Percentiles rank a stretch among this genome's conserved stretches.
Conservation (phyloP, 2,329 filamentous ascomycete species). For the Ophiostoma ips region DNA sequence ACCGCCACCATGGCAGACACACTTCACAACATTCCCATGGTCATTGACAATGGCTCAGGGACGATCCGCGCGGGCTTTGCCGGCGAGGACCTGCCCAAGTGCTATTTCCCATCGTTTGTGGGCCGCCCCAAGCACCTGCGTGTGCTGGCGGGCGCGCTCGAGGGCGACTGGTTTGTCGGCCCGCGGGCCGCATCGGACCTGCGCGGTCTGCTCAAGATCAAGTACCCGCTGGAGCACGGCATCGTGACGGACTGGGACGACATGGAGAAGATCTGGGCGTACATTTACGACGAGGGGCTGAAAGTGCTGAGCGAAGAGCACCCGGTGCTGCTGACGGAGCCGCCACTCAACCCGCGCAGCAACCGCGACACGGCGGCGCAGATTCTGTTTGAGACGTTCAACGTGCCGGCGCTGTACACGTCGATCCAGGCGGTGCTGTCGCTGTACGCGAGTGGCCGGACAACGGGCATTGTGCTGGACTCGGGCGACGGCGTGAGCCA, state of each 20-base stretch:
- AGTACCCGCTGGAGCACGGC: slow-evolving; percentile 90
- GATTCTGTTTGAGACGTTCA: slow-evolving; percentile 97
- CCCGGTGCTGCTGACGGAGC: slow-evolving; percentile 89
- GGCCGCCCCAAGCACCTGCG: slow-evolving; percentile 89
- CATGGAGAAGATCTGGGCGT: slow-evolving; percentile 99
- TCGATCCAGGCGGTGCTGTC: slow-evolving; percentile 96
- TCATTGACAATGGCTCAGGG: slow-evolving; percentile 96
- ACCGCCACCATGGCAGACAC: slow-evolving; percentile 36
- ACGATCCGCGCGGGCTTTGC: slow-evolving; percentile 96
- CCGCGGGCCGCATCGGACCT: slow-evolving; percentile 77
- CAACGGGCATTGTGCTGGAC: slow-evolving; percentile 90
- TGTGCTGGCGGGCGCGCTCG: slow-evolving; percentile 88
- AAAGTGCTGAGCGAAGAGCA: slow-evolving; percentile 99
- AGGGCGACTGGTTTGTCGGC: slow-evolving; percentile 95
- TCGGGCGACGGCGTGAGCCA: slow-evolving; percentile 94
- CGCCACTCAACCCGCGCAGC: slow-evolving; percentile 83
- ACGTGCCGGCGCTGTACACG: slow-evolving; percentile 89
- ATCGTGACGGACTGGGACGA: slow-evolving; percentile 99
- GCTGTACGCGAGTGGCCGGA: slow-evolving; percentile 87
- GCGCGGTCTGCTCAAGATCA: slow-evolving; percentile 85
- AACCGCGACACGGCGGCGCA: slow-evolving; percentile 95
- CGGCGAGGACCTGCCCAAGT: slow-evolving; percentile 89
- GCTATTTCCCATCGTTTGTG: slow-evolving; percentile 94
- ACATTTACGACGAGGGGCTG: slow-evolving; percentile 88
- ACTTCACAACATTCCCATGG: slow-evolving; percentile 94